Evolutionary conservation across 768 basidiomycete genomes (phyloP).

Genomic region (Trametes punicea): DNA sequence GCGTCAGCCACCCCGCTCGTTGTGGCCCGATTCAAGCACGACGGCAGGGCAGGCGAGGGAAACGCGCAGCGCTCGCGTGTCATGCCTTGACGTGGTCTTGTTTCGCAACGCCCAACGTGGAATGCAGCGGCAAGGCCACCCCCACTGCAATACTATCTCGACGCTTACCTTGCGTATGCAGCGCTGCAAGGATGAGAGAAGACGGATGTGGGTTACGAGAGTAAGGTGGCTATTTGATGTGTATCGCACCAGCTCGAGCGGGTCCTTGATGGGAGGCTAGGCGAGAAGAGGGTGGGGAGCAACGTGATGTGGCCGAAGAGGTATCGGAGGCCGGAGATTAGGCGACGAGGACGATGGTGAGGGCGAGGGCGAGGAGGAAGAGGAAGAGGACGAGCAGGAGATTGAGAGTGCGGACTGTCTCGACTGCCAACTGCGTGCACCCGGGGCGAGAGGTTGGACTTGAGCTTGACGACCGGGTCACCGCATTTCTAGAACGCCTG

Average conservation of each 20-base stretch:
- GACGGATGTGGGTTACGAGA: constrained; percentile 1
- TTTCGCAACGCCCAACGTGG: background rate
- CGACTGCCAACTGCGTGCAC: constrained; percentile 20
- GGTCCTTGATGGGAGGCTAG: background rate
- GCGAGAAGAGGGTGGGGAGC: background rate
- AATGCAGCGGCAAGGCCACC: background rate
- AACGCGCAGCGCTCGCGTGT: constrained; percentile 22
- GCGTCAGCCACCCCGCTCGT: constrained; percentile 6
- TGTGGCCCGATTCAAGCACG: background rate
- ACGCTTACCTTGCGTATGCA: constrained; percentile 18
- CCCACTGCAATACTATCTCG: background rate
- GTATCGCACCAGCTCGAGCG: constrained; percentile 16
- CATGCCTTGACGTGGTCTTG: constrained; percentile 11
- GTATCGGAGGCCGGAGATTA: background rate
- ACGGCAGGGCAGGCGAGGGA: constrained; percentile 3
- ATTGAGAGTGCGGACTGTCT: constrained; percentile 24
- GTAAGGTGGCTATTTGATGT: constrained; percentile 9
- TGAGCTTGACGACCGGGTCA: constrained; percentile 26
- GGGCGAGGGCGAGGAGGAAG: constrained; percentile 18
- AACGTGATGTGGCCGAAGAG: background rate
- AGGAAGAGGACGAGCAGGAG: constrained; percentile 20
- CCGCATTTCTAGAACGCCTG: constrained; percentile 23
- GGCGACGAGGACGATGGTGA: constrained; percentile 10
- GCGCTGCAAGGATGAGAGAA: background rate
- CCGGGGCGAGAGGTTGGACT: constrained; percentile 19